Conservation (phyloP, 2,329 filamentous ascomycete species). For the Dactylellina cionopaga region DNA sequence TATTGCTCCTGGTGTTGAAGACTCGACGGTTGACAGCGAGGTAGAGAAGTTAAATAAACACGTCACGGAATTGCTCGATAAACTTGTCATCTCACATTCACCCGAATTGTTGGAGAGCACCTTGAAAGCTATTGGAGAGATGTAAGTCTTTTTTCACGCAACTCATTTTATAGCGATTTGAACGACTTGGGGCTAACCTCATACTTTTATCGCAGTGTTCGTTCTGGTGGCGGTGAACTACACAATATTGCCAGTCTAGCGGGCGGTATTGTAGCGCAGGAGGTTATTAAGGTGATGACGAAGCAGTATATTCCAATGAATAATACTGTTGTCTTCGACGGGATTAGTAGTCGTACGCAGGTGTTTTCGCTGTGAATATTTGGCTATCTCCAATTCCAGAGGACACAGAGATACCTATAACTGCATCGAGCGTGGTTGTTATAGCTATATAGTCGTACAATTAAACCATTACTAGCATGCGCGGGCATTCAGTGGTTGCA, state of each 20-base stretch:
- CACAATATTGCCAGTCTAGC: constrained; percentile 90
- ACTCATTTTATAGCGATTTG: no score
- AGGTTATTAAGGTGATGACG: constrained; percentile 86
- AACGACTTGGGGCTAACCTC: no score
- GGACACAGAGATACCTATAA: no score
- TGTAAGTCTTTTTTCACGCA: constrained; percentile 59
- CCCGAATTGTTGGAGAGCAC: constrained; percentile 67
- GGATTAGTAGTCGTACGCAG: constrained; percentile 71
- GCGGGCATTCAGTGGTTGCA: no score
- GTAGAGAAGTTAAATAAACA: constrained; percentile 38
- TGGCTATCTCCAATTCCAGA: no score
- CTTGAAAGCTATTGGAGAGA: constrained; percentile 62
- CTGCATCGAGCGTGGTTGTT: no score
- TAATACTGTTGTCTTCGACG: constrained; percentile 77
- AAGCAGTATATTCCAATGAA: constrained; percentile 77
- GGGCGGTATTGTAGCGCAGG: constrained; percentile 94
- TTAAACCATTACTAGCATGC: no score
- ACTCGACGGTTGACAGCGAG: constrained; percentile 50
- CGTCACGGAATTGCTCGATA: constrained; percentile 25
- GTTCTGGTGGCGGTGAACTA: constrained; percentile 83
- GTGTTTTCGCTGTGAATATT: constrained; percentile 67
- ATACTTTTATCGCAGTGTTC: constrained; percentile 61
- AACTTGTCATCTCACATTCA: constrained; percentile 58
- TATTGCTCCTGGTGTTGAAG: constrained; percentile 52
- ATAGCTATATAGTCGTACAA: no score